Evolutionary conservation across 2,329 filamentous ascomycete species (phyloP), one percentile per base, ranked within the genome.

Genomic region (Monosporascus sp.): DNA sequence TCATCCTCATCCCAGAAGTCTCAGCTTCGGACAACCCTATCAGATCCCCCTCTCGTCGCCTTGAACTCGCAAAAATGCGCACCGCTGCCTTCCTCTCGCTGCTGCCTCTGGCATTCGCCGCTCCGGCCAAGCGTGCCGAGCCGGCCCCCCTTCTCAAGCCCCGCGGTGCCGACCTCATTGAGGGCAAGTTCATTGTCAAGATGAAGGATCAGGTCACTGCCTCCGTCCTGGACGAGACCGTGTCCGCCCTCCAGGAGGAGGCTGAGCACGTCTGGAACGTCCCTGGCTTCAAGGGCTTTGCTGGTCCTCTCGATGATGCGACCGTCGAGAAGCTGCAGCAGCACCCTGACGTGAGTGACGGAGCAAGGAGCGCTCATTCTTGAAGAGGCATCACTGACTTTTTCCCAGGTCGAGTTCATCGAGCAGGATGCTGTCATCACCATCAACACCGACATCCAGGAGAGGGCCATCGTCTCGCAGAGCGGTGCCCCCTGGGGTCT

Each of bases 171-270:
- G 57, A 63, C 37, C 56, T 71, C 38, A 56, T 73, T 41, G 60
- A 70, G 48, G 68, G 67, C 57, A 74, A 71, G 58, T 78, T 76
- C 62, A 78, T 78, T 53, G 63, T 78, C 62, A 78, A 74, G 37
- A 58, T 78, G 20, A 74, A 76, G 61, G 63, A 69, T 8, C 65
- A 67, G 35, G 59, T 71, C 43, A 58, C 58, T 15, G 55, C 63
- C 17, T 56, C 62, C 1, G 60, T 67, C n/a, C 56, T 74, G 26
- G 66, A 69, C 47, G 58, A 72, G 14, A 53, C 65, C 37, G 59
- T 64, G 55, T 55, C 56, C 35, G 41, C 58, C 50, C 59, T 65
- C 52, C 38, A 63, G 35, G 60, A 58, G 38, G 63, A 68, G 58
- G 70, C 61, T 64, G 73, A 63, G 52, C 63, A 68, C 47, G 54